Percentiles rank a stretch among this genome's conserved stretches.
Evolutionary conservation across 2,329 filamentous ascomycete species (phyloP).

Genomic region (Hyphodiscus sp.): DNA sequence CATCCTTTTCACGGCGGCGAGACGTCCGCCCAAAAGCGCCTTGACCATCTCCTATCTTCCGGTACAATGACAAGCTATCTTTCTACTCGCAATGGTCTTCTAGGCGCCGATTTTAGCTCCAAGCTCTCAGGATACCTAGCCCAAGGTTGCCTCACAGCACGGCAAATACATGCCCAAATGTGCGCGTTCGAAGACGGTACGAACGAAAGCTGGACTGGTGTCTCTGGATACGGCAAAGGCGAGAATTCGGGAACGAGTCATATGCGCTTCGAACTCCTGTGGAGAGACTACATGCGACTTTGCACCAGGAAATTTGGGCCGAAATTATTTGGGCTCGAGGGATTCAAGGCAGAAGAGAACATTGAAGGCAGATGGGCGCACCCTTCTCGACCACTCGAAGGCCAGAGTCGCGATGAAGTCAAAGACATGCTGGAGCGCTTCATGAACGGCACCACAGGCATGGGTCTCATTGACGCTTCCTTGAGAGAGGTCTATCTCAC

Average conservation of each 20-base stretch:
- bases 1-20: constrained; percentile 68
- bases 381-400: constrained; percentile 17
- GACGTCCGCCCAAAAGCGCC: constrained; percentile 47
- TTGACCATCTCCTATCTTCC: constrained; percentile 53
- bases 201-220: constrained; percentile 17
- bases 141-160: constrained; percentile 64
- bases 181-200: constrained; percentile 62
- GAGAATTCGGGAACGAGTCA: constrained; percentile 66
- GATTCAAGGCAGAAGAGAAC: constrained; percentile 46
- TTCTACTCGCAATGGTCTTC: constrained; percentile 62
- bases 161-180: constrained; percentile 65
- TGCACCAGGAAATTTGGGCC: constrained; percentile 63
- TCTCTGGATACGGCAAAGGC: constrained; percentile 53
- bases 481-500: constrained; percentile 69
- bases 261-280: constrained; percentile 67
- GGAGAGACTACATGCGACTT: constrained; percentile 77
- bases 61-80: constrained; percentile 61
- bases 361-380: constrained; percentile 32
- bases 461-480: constrained; percentile 70
- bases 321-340: constrained; percentile 57
- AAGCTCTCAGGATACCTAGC: constrained; percentile 70
- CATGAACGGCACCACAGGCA: constrained; percentile 62
- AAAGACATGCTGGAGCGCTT: constrained; percentile 49
- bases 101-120: constrained; percentile 66
- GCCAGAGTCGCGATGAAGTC: constrained; percentile 36